Conservation (phyloP, 2,329 filamentous ascomycete genomes). For the Aspergillus neoniger region DNA sequence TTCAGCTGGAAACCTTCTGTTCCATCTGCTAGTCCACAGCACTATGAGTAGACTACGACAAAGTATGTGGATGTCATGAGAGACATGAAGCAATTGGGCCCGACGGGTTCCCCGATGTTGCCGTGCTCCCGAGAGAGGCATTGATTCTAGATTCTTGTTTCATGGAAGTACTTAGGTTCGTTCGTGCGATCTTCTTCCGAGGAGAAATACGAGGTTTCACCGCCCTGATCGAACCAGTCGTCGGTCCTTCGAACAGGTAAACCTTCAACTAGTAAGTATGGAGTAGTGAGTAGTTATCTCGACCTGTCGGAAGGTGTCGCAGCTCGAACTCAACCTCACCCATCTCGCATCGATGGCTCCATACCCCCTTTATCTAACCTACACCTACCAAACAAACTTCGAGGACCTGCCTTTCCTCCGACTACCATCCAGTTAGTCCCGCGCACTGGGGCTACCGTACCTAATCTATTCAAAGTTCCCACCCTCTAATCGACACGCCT, state of each 20-base stretch:
- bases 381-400: neutral
- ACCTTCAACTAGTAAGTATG: no score
- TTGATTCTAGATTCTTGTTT: no score
- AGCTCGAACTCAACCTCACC: neutral
- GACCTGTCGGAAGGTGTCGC: no score
- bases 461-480: conserved; percentile 12
- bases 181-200: no score
- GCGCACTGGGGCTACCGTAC: neutral
- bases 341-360: neutral
- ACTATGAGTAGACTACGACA: neutral
- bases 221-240: no score
- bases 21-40: neutral
- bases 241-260: no score
- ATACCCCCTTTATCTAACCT: neutral
- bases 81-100: no score
- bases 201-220: no score
- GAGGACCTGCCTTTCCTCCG: neutral
- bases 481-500: conserved; percentile 20
- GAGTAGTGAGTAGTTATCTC: no score
- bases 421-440: neutral
- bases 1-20: conserved; percentile 5
- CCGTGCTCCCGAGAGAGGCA: no score
- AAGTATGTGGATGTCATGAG: neutral
- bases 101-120: no score
- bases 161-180: no score